Percentiles rank a stretch among this genome's conserved stretches.
phyloP scores from a whole-genome alignment of 768 basidiomycete species.

The Macrolepiota albuminosa region DNA sequence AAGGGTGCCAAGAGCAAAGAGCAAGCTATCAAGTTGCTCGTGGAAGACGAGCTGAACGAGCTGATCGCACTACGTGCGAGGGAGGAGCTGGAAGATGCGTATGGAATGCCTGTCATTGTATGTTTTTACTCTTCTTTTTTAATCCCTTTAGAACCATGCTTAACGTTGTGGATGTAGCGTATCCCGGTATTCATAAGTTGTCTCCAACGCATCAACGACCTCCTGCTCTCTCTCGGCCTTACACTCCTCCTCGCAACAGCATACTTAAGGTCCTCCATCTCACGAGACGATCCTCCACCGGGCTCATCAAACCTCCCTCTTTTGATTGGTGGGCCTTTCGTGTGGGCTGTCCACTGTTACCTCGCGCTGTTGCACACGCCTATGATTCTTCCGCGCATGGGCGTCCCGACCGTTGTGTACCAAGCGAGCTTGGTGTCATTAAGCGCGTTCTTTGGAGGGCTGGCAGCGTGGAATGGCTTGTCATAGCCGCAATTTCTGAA shows the following conservation, averaged over 20 bases:
- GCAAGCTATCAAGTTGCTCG: conserved; percentile 29
- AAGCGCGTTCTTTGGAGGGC: conserved; percentile 65
- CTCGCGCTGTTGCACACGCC: conserved; percentile 66
- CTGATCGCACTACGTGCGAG: conserved; percentile 58
- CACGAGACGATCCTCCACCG: neutral
- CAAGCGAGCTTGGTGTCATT: conserved; percentile 60
- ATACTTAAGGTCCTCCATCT: conserved; percentile 52
- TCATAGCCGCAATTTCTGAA: conserved; percentile 22
- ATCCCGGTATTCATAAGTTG: conserved; percentile 79
- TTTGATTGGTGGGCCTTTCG: conserved; percentile 35
- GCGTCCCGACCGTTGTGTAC: conserved; percentile 75
- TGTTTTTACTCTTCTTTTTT: conserved; percentile 21
- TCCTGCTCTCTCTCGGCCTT: conserved; percentile 65
- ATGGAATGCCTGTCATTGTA: conserved; percentile 77
- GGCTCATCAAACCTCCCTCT: conserved; percentile 27
- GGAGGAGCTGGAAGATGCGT: conserved; percentile 75
- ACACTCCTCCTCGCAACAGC: conserved; percentile 57
- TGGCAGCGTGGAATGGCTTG: conserved; percentile 70
- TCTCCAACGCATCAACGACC: conserved; percentile 70
- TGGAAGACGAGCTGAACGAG: conserved; percentile 65
- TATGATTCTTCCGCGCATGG: conserved; percentile 61
- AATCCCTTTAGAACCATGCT: neutral
- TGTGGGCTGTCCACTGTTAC: conserved; percentile 44
- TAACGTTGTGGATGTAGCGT: conserved; percentile 27
- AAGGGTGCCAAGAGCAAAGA: conserved; percentile 7